Evolutionary conservation across 2,329 filamentous ascomycete genomes (phyloP), one percentile per base, ranked within the genome.

Genomic region (Fusarium sp.): DNA sequence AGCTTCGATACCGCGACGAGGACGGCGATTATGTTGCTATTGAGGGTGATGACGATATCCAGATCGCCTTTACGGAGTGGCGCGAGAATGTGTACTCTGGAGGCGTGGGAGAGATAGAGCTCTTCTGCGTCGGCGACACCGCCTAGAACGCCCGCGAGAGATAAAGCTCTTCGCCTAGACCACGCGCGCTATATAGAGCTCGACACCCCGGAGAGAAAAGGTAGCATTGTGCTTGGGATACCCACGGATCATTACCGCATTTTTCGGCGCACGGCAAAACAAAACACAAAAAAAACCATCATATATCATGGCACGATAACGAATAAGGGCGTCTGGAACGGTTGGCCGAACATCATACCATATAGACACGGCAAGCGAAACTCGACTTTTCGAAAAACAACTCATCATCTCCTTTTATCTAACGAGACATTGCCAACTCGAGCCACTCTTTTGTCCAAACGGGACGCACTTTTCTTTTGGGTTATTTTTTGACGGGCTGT

Each of bases 41-140:
- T 57, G 92, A 96, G 78, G 95, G 92, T 66, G 96, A 99, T 75
- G 96, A 99, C 75, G 96, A 98, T 72, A 96, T 99, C 45, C 93
- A 97, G 75, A 94, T 96, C 73, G 96, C 96, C 7, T 97, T 99
- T 77, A 91, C 94, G 79, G 94, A 97, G 73, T 98, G 94, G 94
- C 89, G 92, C 34, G 94, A 97, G 63, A 84, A 84, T 72, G 83
- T 84, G 78, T 85, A 87, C 54, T 86, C 87, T 54, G 91, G 90
- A 45, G 90, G 91, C 71, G 90, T 97, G 45, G 94, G 93, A 71
- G 94, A 97, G 84, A 97, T 97, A 79, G 93, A 97, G 79, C 88
- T 96, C 66, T 95, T 92, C 82, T 95, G 93, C 81, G 84, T 90
- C 71, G 83, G 88, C 77, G 86, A 85, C 65, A 82, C 77, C 53